Evolutionary conservation across 169 alveolate species (phyloP), one percentile per base, ranked within the genome.

Genomic region (Eimeria zaria): DNA sequence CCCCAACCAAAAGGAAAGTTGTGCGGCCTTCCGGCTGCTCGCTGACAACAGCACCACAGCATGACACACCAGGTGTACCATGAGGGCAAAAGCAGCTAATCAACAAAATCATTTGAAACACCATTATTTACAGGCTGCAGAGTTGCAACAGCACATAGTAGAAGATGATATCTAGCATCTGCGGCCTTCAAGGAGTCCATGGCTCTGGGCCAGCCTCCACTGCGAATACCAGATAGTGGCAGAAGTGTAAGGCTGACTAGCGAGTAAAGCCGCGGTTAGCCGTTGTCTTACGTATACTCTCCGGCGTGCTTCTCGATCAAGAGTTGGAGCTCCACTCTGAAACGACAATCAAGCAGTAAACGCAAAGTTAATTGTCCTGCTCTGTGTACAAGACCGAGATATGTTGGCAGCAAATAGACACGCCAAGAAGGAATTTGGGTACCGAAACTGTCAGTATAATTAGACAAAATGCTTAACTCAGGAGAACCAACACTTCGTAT

Each of bases 21-120:
- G 93, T 87, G 93, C 93, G 93, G 27, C 93, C 81, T 64, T 87
- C 93, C 48, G 73, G 93, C 36, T 87, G 93, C 27, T 87, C 93
- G 62, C 93, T 87, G 83, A 46, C 27, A 62, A 8, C 16, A 8
- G 18, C 67, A 78, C 46, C 16, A 24, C 67, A 41, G 64, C 53
- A 71, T 2, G 30, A 22, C 81, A 71, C 81, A 39, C 81, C 33
- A 20, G 14, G 30, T 16, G 16, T 18, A 36, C n/a, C 48, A 39
- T 53, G 33, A 71, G 33, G 53, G 53, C 53, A 71, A 36, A 30
- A 36, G 51, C 53, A 39, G 30, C 81, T 16, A 71, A 22, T 14
- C 33, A 71, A 16, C 48, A 2, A 69, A 11, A 16, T 69, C 48
- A 33, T 1, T 71, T 33, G 36, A 71, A 39, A 30, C 81, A 71